phyloP scores from a whole-genome alignment of 2,329 filamentous ascomycete species.

The Laburnicola sp. region DNA sequence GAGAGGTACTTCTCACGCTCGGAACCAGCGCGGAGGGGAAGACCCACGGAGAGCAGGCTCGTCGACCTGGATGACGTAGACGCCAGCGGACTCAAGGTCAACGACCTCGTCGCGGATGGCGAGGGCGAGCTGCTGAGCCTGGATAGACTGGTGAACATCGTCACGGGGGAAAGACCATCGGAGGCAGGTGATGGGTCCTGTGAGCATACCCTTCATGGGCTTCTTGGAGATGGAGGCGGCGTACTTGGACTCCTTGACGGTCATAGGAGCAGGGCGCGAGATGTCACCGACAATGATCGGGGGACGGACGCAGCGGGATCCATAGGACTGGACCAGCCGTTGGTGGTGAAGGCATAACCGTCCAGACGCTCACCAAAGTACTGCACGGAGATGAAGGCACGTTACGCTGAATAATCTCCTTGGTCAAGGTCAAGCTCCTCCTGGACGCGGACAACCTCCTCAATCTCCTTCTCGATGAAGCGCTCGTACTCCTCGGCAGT shows the following conservation, averaged over 20 bases:
- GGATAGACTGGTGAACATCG: slow-evolving; percentile 97
- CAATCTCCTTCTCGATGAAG: slow-evolving; percentile 99
- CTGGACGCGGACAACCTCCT: slow-evolving; percentile 93
- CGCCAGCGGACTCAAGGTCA: slow-evolving; percentile 94
- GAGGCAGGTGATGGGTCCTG: slow-evolving; percentile 96
- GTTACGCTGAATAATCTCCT: too few species aligned
- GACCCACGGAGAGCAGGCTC: slow-evolving; percentile 99
- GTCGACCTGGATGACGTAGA: slow-evolving; percentile 98
- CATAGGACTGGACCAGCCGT: slow-evolving; percentile 98
- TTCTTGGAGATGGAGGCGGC: slow-evolving; percentile 94
- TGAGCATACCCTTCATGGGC: slow-evolving; percentile 99
- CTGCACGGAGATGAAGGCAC: too few species aligned
- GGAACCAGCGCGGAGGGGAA: slow-evolving; percentile 88
- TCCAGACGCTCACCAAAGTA: slow-evolving; percentile 98
- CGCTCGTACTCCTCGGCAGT: slow-evolving; percentile 89
- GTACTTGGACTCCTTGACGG: slow-evolving; percentile 99
- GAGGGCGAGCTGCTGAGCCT: slow-evolving; percentile 97
- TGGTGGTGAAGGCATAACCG: slow-evolving; percentile 98
- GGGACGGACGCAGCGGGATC: slow-evolving; percentile 95
- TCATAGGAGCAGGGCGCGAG: slow-evolving; percentile 95
- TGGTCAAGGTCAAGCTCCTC: slow-evolving; percentile 96
- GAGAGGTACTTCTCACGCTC: slow-evolving; percentile 96
- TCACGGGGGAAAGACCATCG: slow-evolving; percentile 99
- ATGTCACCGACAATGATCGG: slow-evolving; percentile 99
- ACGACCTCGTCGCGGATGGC: slow-evolving; percentile 98